Evolutionary conservation across 257 asterid genomes (phyloP), one percentile per base, ranked within the genome.

Genomic region (Plectranthus barbatus): DNA sequence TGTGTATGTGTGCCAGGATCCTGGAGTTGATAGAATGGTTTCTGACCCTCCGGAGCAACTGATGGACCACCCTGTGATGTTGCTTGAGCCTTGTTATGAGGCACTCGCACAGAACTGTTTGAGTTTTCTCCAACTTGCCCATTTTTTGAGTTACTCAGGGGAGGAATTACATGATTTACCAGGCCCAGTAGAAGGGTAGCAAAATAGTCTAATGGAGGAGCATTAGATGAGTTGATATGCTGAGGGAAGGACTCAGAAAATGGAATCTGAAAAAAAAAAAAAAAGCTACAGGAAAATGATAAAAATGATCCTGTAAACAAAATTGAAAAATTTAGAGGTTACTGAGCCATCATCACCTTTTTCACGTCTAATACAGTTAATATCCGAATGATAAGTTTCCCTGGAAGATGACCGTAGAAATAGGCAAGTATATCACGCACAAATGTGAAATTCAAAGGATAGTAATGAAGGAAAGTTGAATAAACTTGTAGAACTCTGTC

Each of bases 351-450:
- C 71, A 42, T 63, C 77, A 85, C 99, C 99, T 87, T 89, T 81
- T 87, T 87, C 75, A 88, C 84, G 45, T 85, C 95, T 59, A 92
- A 71, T 52, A 86, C 89, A 56, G 77, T 84, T 78, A 92, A 62
- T 73, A 92, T 83, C 50, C 95, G 91, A 42, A 86, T 85, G 68
- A 87, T 84, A 58, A 92, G 85, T 76, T 92, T 89, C 73, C 83
- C 95, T 24, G 94, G 94, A 68, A 92, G 97, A 85, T 92, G 96
- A 58, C 97, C 94, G 47, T 92, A 92, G 80, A 92, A 92, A 82
- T 92, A 92, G 52, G 96, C 90, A 56, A 92, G 97, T 77, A 92
- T 87, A 69, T 92, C 99, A 4, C 97, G 99, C 77, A 90, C 99
- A 76, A 92, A 92, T 31, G 96, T 87, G 56, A 92, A 92, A 77